Conservation (phyloP, 2,329 filamentous ascomycete genomes). For the Calonectria leucothoes region DNA sequence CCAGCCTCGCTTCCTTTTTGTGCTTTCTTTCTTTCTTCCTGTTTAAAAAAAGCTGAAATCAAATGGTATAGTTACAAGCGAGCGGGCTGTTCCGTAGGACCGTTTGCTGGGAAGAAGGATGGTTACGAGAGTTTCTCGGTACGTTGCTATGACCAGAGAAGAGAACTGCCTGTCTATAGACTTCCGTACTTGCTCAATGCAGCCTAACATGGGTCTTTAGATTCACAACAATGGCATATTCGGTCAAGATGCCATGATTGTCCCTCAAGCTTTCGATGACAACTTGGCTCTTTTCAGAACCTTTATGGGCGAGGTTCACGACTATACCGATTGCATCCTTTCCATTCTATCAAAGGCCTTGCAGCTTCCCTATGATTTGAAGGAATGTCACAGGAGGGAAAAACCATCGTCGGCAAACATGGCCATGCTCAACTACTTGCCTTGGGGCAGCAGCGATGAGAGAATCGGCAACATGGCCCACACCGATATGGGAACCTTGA, state of each 20-base stretch:
- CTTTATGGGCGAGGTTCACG: conserved; percentile 20
- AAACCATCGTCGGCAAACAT: conserved; percentile 28
- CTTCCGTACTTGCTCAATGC: neutral
- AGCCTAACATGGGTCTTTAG: neutral
- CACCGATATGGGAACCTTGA: conserved; percentile 34
- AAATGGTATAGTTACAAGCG: conserved; percentile 13
- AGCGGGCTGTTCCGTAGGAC: conserved; percentile 18
- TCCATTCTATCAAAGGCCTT: conserved; percentile 8
- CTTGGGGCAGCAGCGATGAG: conserved; percentile 26
- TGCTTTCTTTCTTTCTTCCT: neutral
- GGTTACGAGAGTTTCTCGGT: conserved; percentile 24
- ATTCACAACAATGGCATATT: conserved; percentile 23
- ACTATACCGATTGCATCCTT: conserved; percentile 20
- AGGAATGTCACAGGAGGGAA: conserved; percentile 21
- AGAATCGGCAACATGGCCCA: conserved; percentile 32
- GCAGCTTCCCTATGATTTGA: neutral
- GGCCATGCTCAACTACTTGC: conserved; percentile 30
- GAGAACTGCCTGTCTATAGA: neutral
- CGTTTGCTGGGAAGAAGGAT: conserved; percentile 20
- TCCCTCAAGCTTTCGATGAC: conserved; percentile 11
- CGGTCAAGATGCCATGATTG: conserved; percentile 12
- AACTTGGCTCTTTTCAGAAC: conserved; percentile 13
- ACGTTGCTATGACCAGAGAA: neutral
- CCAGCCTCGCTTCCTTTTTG: neutral
- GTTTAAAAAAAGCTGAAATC: neutral